A percentile compares a stretch with the other conserved stretches of the same genome.
Evolutionary conservation across 2,329 filamentous ascomycete species (phyloP).

Genomic region (Fusarium hainanense): DNA sequence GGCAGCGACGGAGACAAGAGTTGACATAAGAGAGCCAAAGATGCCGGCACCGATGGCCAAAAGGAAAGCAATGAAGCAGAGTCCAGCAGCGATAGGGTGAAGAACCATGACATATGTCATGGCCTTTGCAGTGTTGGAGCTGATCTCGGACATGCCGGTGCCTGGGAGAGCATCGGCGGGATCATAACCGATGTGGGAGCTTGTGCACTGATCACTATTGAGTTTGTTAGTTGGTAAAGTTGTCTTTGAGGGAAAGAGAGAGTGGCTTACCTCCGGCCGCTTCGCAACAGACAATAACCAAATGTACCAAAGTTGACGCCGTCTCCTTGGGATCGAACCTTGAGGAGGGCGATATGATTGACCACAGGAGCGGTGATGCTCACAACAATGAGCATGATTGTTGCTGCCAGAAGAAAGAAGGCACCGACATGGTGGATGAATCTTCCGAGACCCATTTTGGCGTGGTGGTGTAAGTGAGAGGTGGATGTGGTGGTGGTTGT

Average conservation of each 20-base stretch:
- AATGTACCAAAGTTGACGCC: conserved; percentile 69
- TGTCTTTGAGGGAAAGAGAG: background rate
- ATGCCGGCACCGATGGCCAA: conserved; percentile 64
- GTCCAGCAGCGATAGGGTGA: conserved; percentile 68
- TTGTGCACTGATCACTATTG: conserved; percentile 60
- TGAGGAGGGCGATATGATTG: conserved; percentile 64
- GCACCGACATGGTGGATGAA: conserved; percentile 68
- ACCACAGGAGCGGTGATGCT: conserved; percentile 70
- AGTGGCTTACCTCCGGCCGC: conserved; percentile 40
- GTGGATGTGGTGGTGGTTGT: background rate
- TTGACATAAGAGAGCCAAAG: conserved; percentile 63
- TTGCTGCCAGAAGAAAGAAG: conserved; percentile 65
- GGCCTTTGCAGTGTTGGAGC: conserved; percentile 57
- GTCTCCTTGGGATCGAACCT: conserved; percentile 53
- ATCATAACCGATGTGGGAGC: conserved; percentile 65
- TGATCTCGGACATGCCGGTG: conserved; percentile 56
- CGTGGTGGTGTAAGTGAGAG: conserved; percentile 14
- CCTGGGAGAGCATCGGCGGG: conserved; percentile 59
- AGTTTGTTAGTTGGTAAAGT: conserved; percentile 15
- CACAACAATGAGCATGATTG: conserved; percentile 67
- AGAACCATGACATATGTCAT: conserved; percentile 71
- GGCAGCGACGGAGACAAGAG: conserved; percentile 61
- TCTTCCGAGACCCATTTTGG: conserved; percentile 60
- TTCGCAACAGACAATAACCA: conserved; percentile 62
- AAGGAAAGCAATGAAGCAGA: conserved; percentile 69